Evolutionary conservation across 2,329 filamentous ascomycete genomes (phyloP), one percentile per base, ranked within the genome.

Genomic region (Ceratocystis ficicola): DNA sequence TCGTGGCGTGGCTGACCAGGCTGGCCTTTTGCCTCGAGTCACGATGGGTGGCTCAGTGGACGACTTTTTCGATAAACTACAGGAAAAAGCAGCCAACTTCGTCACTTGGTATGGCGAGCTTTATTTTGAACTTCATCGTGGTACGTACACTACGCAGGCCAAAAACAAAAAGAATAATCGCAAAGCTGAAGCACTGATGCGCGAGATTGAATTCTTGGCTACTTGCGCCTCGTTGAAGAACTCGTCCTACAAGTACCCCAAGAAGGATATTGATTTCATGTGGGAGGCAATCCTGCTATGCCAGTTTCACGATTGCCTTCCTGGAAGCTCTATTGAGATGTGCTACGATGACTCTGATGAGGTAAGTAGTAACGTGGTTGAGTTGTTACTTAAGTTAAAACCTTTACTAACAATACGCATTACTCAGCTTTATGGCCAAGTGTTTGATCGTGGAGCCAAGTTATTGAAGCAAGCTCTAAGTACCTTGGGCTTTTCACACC

Each of bases 61-160:
- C 68, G 90, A 96, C 71, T 97, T 97, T 79, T 97, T 96, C 73
- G 88, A 88, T 70, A 82, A 83, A 63, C 79, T 99, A 2, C 87
- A 96, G 74, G 84, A 87, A 75, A 95, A 92, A 77, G 85, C 85
- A 32, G 75, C 84, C 2, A 81, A 90, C 20, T 87, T 96, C 65
- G 89, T 91, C 28, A 97, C 94, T 1, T 99, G 94, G 94, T 96
- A 96, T 73, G 94, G 94, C 52, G 94, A 99, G 77, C 82, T 99
- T 7, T 99, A 99, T 77, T 96, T 99, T 74, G 94, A 99, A 76
- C 83, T 99, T 62, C 94, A 99, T 74, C 88, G 94, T 68, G 94
- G 94, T 64, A 97, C 93, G 12, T 97, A 97, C 76, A 99, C 94
- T 2, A 96, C 93, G 0, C 93, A 97, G 75, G 88, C 92, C 68